Evolutionary conservation across 495 filamentous ascomycete genomes (phyloP).

Genomic region (Chaetomium cochliodes): DNA sequence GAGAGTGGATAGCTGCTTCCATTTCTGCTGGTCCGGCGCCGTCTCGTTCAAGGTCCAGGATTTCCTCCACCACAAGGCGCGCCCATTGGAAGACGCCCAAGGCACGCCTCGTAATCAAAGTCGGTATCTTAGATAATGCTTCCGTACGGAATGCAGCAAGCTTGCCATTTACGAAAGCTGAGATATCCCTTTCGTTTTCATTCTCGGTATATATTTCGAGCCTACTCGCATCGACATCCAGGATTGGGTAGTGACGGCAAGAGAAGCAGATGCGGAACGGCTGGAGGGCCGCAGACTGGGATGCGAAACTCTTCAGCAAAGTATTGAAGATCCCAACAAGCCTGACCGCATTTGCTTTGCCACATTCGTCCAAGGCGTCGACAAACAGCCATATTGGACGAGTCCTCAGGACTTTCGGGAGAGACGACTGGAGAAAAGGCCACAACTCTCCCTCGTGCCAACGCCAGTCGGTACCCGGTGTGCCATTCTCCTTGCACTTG

Average conservation of each 20-base stretch:
- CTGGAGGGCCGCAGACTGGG: not conserved
- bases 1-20: slow-evolving; percentile 18
- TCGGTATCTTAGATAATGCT: slow-evolving; percentile 21
- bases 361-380: slow-evolving; percentile 41
- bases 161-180: slow-evolving; percentile 29
- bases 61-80: slow-evolving; percentile 32
- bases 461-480: slow-evolving; percentile 25
- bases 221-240: slow-evolving; percentile 23
- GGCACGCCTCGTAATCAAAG: slow-evolving; percentile 32
- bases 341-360: slow-evolving; percentile 29
- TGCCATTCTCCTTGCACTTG: slow-evolving; percentile 24
- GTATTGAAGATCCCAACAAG: slow-evolving; percentile 29
- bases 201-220: slow-evolving; percentile 33
- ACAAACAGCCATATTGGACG: slow-evolving; percentile 31
- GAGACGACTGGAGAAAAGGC: slow-evolving; percentile 18
- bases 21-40: slow-evolving; percentile 22
- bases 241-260: slow-evolving; percentile 41
- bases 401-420: slow-evolving; percentile 15
- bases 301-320: slow-evolving; percentile 14
- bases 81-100: slow-evolving; percentile 40
- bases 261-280: slow-evolving; percentile 40
- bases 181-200: slow-evolving; percentile 36
- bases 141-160: slow-evolving; percentile 7
- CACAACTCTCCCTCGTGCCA: slow-evolving; percentile 33
- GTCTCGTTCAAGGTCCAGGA: slow-evolving; percentile 23